Evolutionary conservation across 75 land plant species (phyloP).

Genomic region (Picea sitchensis): DNA sequence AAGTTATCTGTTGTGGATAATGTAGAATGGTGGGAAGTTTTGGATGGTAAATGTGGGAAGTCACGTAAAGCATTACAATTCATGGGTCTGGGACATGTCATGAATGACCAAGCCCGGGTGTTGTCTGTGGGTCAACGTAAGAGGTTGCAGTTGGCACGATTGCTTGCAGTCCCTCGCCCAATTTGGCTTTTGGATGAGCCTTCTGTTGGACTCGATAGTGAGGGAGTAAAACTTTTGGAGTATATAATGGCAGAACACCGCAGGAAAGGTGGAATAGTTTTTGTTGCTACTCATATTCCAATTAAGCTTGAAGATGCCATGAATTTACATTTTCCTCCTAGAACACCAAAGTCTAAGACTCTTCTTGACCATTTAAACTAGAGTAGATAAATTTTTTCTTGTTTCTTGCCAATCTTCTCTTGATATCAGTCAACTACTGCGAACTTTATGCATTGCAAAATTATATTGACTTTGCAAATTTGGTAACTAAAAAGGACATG

Average conservation of each 20-base stretch:
- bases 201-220: slow-evolving; percentile 58
- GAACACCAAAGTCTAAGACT: slow-evolving; percentile 29
- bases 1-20: slow-evolving; percentile 52
- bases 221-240: slow-evolving; percentile 42
- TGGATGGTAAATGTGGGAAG: slow-evolving; percentile 63
- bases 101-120: slow-evolving; percentile 50
- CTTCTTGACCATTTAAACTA: slow-evolving; percentile 11
- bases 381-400: too few species aligned
- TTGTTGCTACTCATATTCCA: slow-evolving; percentile 74
- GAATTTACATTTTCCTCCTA: slow-evolving; percentile 41
- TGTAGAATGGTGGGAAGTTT: slow-evolving; percentile 59
- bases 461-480: too few species aligned
- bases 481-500: too few species aligned
- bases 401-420: too few species aligned
- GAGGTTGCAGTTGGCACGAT: slow-evolving; percentile 66
- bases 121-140: slow-evolving; percentile 80
- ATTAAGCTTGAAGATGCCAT: slow-evolving; percentile 59
- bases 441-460: too few species aligned
- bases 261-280: slow-evolving; percentile 65
- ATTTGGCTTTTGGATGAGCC: slow-evolving; percentile 73
- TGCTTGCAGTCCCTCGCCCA: slow-evolving; percentile 73
- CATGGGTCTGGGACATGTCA: slow-evolving; percentile 65
- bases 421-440: too few species aligned
- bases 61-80: slow-evolving; percentile 49
- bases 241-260: slow-evolving; percentile 53